Conservation (phyloP, 1,284 basidiomycete species). For the Malassezia nana region DNA sequence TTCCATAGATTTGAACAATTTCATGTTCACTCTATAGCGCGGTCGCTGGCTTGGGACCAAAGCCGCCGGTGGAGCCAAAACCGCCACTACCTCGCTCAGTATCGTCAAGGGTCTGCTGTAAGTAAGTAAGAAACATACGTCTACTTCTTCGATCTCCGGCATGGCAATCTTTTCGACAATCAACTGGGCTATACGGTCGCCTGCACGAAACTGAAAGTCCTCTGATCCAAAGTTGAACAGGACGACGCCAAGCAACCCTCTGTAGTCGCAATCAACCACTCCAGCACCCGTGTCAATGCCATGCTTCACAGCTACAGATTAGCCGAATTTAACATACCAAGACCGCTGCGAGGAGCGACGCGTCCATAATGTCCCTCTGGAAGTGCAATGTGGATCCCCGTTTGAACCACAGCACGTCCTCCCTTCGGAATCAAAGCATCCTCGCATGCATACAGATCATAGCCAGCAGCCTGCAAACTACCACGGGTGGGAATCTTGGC, state of each 20-base stretch:
- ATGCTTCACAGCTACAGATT: conserved; percentile 74
- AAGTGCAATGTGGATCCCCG: conserved; percentile 82
- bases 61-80: conserved; percentile 82
- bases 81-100: conserved; percentile 76
- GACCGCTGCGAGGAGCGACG: conserved; percentile 82
- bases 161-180: conserved; percentile 83
- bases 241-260: conserved; percentile 82
- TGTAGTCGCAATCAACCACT: conserved; percentile 90
- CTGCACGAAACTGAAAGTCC: conserved; percentile 75
- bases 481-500: conserved; percentile 80
- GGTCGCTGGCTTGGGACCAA: conserved; percentile 12
- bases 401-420: conserved; percentile 79
- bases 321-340: conserved; percentile 56
- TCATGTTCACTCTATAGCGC: not conserved
- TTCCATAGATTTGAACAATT: not conserved
- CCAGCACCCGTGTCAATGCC: conserved; percentile 95
- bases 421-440: conserved; percentile 32
- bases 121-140: conserved; percentile 51
- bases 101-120: conserved; percentile 63
- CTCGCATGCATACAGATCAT: conserved; percentile 76
- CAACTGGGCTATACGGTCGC: conserved; percentile 87
- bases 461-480: conserved; percentile 74
- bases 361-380: conserved; percentile 88
- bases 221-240: conserved; percentile 77
- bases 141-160: conserved; percentile 72